These are phyloP conservation scores for Murraya koenigii DNA, from an alignment of 345 rosid species.

Conservation along the genomic window DNA sequence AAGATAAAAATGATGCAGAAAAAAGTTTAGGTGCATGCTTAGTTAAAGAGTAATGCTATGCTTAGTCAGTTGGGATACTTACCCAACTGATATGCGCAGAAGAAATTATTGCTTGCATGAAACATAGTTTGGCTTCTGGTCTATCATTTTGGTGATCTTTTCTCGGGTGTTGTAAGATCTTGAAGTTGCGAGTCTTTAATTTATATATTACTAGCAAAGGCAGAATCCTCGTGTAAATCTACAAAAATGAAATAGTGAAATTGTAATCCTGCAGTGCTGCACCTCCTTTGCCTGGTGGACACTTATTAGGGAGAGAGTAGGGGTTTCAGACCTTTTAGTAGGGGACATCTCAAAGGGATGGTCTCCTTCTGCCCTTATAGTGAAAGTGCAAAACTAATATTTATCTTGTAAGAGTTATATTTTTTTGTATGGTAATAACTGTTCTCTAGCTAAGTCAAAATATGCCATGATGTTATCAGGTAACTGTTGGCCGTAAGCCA, in stretches of 20 bases:
- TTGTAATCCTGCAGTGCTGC: not conserved
- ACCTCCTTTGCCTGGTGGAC: not conserved
- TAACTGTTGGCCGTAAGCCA: constrained; percentile 95
- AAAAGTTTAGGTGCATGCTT: not conserved
- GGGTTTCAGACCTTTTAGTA: not conserved
- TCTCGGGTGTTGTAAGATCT: not conserved
- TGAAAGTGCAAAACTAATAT: not conserved
- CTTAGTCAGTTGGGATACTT: too few relatives aligned
- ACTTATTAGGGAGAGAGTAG: not conserved
- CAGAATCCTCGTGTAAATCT: not conserved
- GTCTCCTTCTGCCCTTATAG: not conserved
- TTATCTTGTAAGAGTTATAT: not conserved
- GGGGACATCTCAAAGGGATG: not conserved
- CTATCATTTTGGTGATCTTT: not conserved
- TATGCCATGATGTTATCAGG: constrained; percentile 41
- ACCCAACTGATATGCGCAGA: not conserved
- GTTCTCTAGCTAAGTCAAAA: constrained; percentile 3
- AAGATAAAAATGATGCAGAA: not conserved
- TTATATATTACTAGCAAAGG: not conserved
- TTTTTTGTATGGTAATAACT: not conserved
- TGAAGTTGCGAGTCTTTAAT: not conserved
- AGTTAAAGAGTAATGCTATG: not conserved
- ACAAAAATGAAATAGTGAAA: not conserved
- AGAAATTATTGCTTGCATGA: not conserved
- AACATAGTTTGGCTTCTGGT: not conserved